A percentile compares a stretch with the other conserved stretches of the same genome.
Evolutionary conservation across 495 filamentous ascomycete species (phyloP).

Genomic region (Lasiosphaeris hirsuta): DNA sequence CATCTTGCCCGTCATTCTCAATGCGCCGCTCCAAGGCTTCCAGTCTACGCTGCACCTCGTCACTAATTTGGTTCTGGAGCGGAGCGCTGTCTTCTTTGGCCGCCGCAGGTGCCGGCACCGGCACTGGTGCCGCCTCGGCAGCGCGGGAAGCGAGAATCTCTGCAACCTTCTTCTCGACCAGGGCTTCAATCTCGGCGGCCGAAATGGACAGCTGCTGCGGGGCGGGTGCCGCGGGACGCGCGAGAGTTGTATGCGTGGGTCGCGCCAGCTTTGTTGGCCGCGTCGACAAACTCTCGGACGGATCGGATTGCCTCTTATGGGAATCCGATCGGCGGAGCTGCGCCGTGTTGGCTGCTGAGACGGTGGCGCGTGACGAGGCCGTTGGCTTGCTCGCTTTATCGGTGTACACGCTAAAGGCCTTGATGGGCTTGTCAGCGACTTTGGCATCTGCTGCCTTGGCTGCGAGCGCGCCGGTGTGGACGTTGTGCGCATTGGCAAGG

Average conservation of each 20-base stretch:
- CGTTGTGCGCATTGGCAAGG: constrained; percentile 63
- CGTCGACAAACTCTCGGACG: constrained; percentile 23
- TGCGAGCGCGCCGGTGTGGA: constrained; percentile 42
- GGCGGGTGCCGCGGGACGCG: constrained; percentile 31
- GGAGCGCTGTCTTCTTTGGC: constrained; percentile 34
- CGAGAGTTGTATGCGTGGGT: constrained; percentile 31
- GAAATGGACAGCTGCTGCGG: constrained; percentile 50
- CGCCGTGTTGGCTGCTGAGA: constrained; percentile 31
- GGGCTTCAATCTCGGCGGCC: constrained; percentile 78
- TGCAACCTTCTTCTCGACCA: constrained; percentile 86
- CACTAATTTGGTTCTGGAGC: constrained; percentile 57
- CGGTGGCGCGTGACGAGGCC: constrained; percentile 14
- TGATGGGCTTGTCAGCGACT: constrained; percentile 65
- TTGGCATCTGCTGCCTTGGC: constrained; percentile 43
- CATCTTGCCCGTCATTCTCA: constrained; percentile 56
- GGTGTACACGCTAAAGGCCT: constrained; percentile 78
- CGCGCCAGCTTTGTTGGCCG: constrained; percentile 44
- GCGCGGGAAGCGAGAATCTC: constrained; percentile 76
- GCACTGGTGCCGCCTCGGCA: constrained; percentile 23
- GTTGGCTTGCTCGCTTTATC: constrained; percentile 56
- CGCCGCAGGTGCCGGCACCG: background rate
- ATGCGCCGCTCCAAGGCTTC: constrained; percentile 83
- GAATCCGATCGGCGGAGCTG: constrained; percentile 35
- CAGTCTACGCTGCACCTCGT: constrained; percentile 74
- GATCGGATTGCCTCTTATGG: constrained; percentile 45